Evolutionary conservation across 1,284 basidiomycete genomes (phyloP).

Genomic region (Fomes fomentarius): DNA sequence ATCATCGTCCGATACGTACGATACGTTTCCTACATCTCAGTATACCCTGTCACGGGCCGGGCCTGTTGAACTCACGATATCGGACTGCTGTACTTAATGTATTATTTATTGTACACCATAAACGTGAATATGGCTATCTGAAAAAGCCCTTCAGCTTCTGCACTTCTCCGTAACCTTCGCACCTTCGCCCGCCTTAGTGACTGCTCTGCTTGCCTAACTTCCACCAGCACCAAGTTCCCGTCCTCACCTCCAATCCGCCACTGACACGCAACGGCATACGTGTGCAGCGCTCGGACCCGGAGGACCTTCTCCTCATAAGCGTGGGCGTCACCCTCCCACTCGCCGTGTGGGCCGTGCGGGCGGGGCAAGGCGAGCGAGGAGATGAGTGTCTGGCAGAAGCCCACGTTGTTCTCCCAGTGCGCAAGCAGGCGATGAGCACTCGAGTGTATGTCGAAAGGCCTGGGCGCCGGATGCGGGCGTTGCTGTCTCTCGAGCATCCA

Average conservation of each 20-base stretch:
- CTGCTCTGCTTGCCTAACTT: constrained; percentile 32
- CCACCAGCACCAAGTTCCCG: constrained; percentile 44
- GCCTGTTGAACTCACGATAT: too few relatives aligned
- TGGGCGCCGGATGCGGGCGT: too few relatives aligned
- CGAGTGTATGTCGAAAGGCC: too few relatives aligned
- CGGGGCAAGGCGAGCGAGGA: constrained; percentile 52
- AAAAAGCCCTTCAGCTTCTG: constrained; percentile 24
- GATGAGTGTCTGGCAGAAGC: constrained; percentile 46
- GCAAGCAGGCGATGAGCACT: constrained; percentile 45
- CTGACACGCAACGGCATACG: constrained; percentile 51
- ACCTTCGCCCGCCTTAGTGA: constrained; percentile 24
- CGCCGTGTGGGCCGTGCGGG: constrained; percentile 73
- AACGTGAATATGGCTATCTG: not conserved
- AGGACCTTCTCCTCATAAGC: constrained; percentile 85
- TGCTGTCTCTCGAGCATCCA: too few relatives aligned
- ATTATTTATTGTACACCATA: constrained; percentile 36
- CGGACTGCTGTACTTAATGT: too few relatives aligned
- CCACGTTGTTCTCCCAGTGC: constrained; percentile 54
- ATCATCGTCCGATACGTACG: too few relatives aligned
- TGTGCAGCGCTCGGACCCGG: constrained; percentile 59
- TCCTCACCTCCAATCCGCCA: constrained; percentile 47
- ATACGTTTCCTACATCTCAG: too few relatives aligned
- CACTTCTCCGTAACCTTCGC: constrained; percentile 28
- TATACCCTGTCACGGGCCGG: too few relatives aligned
- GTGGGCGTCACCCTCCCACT: constrained; percentile 71